Evolutionary conservation across 345 rosid genomes (phyloP).

Genomic region (Corchorus capsularis): DNA sequence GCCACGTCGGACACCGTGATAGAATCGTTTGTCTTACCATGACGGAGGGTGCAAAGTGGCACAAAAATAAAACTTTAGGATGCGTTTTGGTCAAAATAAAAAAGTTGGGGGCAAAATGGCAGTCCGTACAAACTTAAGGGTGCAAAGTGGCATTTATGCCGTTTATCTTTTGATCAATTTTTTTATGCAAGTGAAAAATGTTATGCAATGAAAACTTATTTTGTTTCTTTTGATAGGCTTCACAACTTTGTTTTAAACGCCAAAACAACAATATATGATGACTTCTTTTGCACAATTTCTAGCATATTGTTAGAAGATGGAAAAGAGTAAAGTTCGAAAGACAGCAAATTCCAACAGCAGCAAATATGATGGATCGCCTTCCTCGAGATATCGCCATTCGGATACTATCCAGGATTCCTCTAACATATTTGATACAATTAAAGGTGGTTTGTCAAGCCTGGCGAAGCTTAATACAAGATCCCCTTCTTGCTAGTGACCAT

Average conservation of each 20-base stretch:
- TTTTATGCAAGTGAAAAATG: not conserved
- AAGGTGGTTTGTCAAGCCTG: constrained; percentile 52
- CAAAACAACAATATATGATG: not conserved
- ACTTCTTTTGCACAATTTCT: not conserved
- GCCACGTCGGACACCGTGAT: too few relatives aligned
- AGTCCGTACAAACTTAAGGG: too few relatives aligned
- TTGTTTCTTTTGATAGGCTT: too few relatives aligned
- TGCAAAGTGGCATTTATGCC: too few relatives aligned
- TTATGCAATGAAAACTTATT: not conserved
- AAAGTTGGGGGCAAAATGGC: too few relatives aligned
- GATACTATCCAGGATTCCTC: constrained; percentile 60
- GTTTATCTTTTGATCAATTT: too few relatives aligned
- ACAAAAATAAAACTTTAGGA: too few relatives aligned
- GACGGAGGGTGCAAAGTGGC: too few relatives aligned
- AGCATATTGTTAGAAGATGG: not conserved
- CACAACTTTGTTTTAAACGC: not conserved
- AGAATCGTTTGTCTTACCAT: too few relatives aligned
- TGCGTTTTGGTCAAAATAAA: too few relatives aligned
- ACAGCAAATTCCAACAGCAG: not conserved
- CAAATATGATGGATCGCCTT: constrained; percentile 40
- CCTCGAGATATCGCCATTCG: constrained; percentile 54
- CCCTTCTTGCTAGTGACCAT: constrained; percentile 31
- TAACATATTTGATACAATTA: constrained; percentile 45
- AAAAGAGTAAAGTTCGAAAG: not conserved
- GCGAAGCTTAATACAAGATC: constrained; percentile 43